These are phyloP conservation scores for Besnoitia besnoiti DNA, from an alignment of 169 alveolate species.

Conservation along the genomic window DNA sequence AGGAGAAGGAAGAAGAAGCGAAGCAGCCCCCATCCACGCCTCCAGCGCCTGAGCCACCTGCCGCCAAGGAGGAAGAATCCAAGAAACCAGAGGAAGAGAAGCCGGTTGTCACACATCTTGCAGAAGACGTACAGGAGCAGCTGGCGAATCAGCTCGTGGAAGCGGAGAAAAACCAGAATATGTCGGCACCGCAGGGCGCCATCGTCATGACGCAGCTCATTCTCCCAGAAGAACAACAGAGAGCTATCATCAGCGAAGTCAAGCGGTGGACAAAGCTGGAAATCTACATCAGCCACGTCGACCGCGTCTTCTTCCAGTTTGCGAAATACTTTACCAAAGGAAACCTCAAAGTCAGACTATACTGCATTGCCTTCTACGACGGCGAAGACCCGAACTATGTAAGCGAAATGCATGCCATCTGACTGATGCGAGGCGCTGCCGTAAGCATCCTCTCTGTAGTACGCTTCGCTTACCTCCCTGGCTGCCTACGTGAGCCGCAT, in stretches of 20 bases:
- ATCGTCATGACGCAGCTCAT: neutral
- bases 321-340: neutral
- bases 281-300: neutral
- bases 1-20: neutral
- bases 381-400: conserved; percentile 2
- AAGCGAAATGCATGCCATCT: no score
- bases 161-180: neutral
- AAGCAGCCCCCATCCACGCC: no score
- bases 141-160: neutral
- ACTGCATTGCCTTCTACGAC: conserved; percentile 7
- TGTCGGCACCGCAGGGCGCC: neutral
- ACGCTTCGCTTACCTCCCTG: no score
- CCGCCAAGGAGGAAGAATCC: neutral
- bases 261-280: neutral
- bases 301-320: neutral
- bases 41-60: no score
- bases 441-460: no score
- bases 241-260: neutral
- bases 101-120: neutral
- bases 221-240: neutral
- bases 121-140: neutral
- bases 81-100: neutral
- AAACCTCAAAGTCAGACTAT: neutral
- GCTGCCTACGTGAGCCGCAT: no score
- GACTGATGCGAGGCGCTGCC: no score